These are phyloP conservation scores for Nigrospora oryzae DNA, from an alignment of 2,329 filamentous ascomycete genomes.

Conservation along the genomic window DNA sequence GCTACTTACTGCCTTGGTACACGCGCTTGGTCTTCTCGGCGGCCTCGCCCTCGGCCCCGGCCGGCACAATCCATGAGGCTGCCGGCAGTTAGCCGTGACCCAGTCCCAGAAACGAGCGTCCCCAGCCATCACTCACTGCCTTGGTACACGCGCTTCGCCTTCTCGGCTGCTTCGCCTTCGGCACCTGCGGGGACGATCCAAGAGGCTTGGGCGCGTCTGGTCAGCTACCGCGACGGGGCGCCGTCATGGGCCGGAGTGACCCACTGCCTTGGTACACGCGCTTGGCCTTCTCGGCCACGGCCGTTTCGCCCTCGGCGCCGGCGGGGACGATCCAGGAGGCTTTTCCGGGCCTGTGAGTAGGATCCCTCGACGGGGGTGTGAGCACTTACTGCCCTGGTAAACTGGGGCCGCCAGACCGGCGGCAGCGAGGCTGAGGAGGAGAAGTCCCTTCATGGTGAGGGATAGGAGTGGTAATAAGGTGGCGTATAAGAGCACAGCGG, in stretches of 20 bases:
- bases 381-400: not conserved
- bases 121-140: not conserved
- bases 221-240: too few species aligned
- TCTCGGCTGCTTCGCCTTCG: not conserved
- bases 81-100: too few species aligned
- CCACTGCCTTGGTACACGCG: not conserved
- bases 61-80: not conserved
- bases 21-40: not conserved
- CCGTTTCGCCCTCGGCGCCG: not conserved
- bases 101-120: too few species aligned
- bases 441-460: not conserved
- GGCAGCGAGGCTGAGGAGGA: not conserved
- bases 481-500: not conserved
- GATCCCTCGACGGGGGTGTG: too few species aligned
- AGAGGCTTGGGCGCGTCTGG: not conserved
- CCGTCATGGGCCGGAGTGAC: not conserved
- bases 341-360: not conserved
- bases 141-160: not conserved
- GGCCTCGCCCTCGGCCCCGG: not conserved
- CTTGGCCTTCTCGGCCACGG: not conserved
- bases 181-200: not conserved
- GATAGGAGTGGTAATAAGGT: not conserved
- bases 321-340: not conserved
- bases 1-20: not conserved
- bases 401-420: not conserved